Base-by-base conservation (phyloP, 371 early-diverging fungal genomes). In the Saksenaea vasiformis region DNA sequence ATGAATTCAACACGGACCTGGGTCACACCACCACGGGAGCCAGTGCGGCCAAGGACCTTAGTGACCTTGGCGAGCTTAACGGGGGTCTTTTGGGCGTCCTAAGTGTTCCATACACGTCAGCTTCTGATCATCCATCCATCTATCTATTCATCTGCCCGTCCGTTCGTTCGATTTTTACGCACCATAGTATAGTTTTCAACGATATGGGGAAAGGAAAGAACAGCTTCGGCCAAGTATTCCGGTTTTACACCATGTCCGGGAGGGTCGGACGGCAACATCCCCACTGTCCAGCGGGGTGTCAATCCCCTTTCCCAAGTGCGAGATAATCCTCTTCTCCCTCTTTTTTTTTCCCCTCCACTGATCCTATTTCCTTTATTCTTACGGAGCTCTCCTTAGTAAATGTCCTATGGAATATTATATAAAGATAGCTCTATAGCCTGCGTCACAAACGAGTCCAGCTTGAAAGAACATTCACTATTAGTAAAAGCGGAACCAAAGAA, bases 1-100 rank as follows among this genome's bases (percentile, higher is more conserved):
- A 97, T 88, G 87, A 97, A 93, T 85, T 97, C 98, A 77, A 97
- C 98, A 72, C 97, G 93, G 79, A 98, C 98, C 86, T 98, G 98
- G 77, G 98, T 97, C 81, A 98, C 98, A 86, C 97, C 93, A 88
- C 95, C 95, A 78, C 98, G 96, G 80, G 98, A 98, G 79, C 98
- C 98, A 70, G 98, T 98, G 74, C 98, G 95, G 85, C 98, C 98
- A 76, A 98, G 92, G 69, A 97, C 93, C 88, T 97, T 96, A 73
- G 85, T 90, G 72, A 98, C 98, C 68, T 86, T 86, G 77, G 96
- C 98, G 79, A 94, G 91, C 87, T 96, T 96, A 73, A 95, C 90
- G 72, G 85, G 85, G 65, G 84, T 79, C 79, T 86, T 82, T 79
- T 92, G 90, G 62, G 87, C 64, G 75, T 88, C 87, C 88, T 86